Conservation (phyloP, 306 rosid species). For the Gastrolobium villosum region DNA sequence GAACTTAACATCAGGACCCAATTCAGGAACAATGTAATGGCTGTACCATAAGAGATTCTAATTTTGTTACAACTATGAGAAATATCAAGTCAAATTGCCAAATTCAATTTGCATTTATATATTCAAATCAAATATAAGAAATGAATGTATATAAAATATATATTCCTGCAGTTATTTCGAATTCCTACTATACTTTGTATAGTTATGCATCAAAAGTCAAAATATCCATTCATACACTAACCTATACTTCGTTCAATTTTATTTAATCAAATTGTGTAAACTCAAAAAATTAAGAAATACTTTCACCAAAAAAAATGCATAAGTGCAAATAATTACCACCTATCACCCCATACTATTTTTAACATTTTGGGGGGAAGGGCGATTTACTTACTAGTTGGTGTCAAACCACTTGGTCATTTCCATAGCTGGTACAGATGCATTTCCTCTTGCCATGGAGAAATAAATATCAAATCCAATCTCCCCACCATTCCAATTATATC, state of each 20-base stretch:
- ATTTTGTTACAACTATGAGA: constrained; percentile 26
- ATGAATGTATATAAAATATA: not conserved
- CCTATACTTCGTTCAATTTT: constrained; percentile 10
- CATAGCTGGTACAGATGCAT: constrained; percentile 81
- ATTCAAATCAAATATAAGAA: constrained; percentile 2
- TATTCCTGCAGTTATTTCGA: constrained; percentile 16
- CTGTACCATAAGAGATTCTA: constrained; percentile 56
- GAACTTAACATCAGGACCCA: constrained; percentile 83
- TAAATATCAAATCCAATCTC: constrained; percentile 81
- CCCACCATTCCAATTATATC: constrained; percentile 76
- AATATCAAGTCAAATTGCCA: constrained; percentile 33
- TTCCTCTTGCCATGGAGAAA: constrained; percentile 94
- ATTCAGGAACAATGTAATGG: constrained; percentile 91
- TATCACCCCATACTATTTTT: too few relatives aligned
- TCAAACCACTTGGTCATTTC: constrained; percentile 96
- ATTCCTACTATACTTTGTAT: constrained; percentile 5
- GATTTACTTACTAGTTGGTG: constrained; percentile 75
- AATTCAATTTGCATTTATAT: constrained; percentile 13
- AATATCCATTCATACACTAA: constrained; percentile 24
- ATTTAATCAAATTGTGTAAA: constrained; percentile 2
- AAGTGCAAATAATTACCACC: too few relatives aligned
- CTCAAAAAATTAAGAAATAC: not conserved
- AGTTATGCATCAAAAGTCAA: not conserved
- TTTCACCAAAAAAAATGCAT: not conserved
- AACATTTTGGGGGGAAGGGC: too few relatives aligned